Percentiles rank a stretch among this genome's conserved stretches.
phyloP scores from a whole-genome alignment of 768 basidiomycete genomes.

The Russula sp. region DNA sequence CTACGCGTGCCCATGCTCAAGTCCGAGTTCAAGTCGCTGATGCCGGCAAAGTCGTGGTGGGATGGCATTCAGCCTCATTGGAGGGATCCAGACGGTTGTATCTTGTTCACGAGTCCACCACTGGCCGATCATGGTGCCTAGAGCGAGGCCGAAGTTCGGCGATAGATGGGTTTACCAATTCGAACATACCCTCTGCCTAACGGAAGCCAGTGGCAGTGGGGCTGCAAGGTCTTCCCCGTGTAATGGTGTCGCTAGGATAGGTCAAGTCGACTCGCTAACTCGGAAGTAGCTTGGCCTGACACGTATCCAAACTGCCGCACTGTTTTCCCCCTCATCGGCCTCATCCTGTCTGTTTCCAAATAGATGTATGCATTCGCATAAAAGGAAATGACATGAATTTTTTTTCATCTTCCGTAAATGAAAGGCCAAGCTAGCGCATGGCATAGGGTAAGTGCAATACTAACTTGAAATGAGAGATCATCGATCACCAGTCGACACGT shows the following conservation, averaged over 20 bases:
- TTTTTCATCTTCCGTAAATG: no score
- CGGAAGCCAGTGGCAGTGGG: no score
- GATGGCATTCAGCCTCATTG: conserved; percentile 43
- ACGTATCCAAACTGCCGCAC: no score
- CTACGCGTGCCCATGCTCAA: conserved; percentile 52
- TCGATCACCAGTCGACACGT: background rate
- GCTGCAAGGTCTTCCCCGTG: no score
- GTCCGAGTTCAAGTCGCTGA: conserved; percentile 48
- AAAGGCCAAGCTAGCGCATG: background rate
- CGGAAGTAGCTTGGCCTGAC: no score
- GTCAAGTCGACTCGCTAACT: no score
- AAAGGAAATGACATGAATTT: no score
- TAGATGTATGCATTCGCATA: no score
- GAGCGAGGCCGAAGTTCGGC: background rate
- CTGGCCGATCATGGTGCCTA: background rate
- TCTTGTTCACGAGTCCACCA: conserved; percentile 2
- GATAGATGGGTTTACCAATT: background rate
- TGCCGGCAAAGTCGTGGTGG: conserved; percentile 69
- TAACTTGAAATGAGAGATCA: background rate
- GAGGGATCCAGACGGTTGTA: conserved; percentile 9
- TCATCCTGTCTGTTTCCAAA: no score
- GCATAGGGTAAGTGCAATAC: background rate
- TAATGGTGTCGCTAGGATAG: no score
- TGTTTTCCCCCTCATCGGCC: no score
- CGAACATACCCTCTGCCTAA: no score